These are phyloP conservation scores for Daedaleopsis sinensis DNA, from an alignment of 768 basidiomycete genomes.

Conservation along the genomic window DNA sequence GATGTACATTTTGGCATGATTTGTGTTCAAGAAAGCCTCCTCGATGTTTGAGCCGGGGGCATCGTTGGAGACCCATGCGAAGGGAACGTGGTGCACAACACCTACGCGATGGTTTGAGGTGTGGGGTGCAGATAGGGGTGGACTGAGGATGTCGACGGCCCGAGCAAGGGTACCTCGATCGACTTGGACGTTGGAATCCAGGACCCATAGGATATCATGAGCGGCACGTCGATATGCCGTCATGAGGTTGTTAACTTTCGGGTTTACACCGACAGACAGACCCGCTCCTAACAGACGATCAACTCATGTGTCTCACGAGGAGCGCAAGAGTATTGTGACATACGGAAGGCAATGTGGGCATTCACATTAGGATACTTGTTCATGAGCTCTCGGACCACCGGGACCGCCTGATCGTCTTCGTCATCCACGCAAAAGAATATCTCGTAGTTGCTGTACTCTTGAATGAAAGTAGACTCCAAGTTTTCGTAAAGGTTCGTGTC, in stretches of 20 bases:
- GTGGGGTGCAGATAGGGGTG: constrained; percentile 38
- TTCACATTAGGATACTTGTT: constrained; percentile 77
- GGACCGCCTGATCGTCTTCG: constrained; percentile 85
- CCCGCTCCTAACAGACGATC: constrained; percentile 54
- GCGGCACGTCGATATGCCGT: constrained; percentile 78
- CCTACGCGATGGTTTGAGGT: constrained; percentile 57
- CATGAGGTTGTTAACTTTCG: constrained; percentile 96
- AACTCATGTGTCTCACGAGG: neutral
- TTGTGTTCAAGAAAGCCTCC: constrained; percentile 94
- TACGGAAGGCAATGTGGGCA: constrained; percentile 78
- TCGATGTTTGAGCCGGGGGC: constrained; percentile 83
- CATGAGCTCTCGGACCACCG: constrained; percentile 77
- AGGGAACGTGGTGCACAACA: constrained; percentile 95
- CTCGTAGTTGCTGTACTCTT: constrained; percentile 92
- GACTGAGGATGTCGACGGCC: constrained; percentile 75
- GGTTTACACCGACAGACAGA: constrained; percentile 87
- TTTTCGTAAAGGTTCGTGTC: constrained; percentile 97
- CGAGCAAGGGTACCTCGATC: constrained; percentile 79
- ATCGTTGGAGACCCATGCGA: constrained; percentile 73
- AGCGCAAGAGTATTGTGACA: constrained; percentile 22
- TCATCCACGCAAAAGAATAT: constrained; percentile 92
- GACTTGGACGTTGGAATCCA: constrained; percentile 92
- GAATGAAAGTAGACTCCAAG: constrained; percentile 88
- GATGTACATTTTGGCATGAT: constrained; percentile 97
- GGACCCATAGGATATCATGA: constrained; percentile 93